Conservation (phyloP, 148 eudicot species). For the Arbutus unedo region DNA sequence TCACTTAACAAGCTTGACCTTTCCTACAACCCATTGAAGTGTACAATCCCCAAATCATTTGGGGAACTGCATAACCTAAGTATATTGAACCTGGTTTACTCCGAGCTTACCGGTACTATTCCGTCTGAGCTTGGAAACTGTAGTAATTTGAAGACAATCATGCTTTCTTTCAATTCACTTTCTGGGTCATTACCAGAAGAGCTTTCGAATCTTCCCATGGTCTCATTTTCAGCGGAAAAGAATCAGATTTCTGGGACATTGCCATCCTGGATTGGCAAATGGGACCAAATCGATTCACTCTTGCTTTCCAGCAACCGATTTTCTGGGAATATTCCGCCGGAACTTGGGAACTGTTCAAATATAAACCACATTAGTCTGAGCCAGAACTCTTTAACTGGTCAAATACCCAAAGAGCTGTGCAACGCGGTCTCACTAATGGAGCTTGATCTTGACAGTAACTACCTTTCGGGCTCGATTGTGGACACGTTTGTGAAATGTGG, state of each 20-base stretch:
- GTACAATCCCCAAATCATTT: slow-evolving; percentile 38
- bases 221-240: slow-evolving; percentile 41
- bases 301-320: slow-evolving; percentile 42
- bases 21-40: slow-evolving; percentile 46
- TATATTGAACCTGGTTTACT: slow-evolving; percentile 35
- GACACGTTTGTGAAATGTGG: slow-evolving; percentile 40
- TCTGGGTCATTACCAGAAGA: slow-evolving; percentile 44
- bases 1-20: slow-evolving; percentile 40
- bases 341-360: slow-evolving; percentile 45
- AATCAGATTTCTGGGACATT: slow-evolving; percentile 45
- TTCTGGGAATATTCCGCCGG: slow-evolving; percentile 43
- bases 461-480: slow-evolving; percentile 33
- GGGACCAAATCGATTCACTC: slow-evolving; percentile 34
- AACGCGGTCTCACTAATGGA: slow-evolving; percentile 33
- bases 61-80: slow-evolving; percentile 39
- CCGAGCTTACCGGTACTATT: slow-evolving; percentile 46
- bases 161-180: slow-evolving; percentile 49
- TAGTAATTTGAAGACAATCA: slow-evolving; percentile 29
- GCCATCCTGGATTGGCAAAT: slow-evolving; percentile 48
- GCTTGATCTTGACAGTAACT: slow-evolving; percentile 39
- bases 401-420: slow-evolving; percentile 43
- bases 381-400: slow-evolving; percentile 37
- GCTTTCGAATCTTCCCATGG: slow-evolving; percentile 29
- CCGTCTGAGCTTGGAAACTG: slow-evolving; percentile 50
- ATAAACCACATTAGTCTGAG: slow-evolving; percentile 36